Conservation (phyloP, 148 eudicot species). For the Rhododendron ovatum region DNA sequence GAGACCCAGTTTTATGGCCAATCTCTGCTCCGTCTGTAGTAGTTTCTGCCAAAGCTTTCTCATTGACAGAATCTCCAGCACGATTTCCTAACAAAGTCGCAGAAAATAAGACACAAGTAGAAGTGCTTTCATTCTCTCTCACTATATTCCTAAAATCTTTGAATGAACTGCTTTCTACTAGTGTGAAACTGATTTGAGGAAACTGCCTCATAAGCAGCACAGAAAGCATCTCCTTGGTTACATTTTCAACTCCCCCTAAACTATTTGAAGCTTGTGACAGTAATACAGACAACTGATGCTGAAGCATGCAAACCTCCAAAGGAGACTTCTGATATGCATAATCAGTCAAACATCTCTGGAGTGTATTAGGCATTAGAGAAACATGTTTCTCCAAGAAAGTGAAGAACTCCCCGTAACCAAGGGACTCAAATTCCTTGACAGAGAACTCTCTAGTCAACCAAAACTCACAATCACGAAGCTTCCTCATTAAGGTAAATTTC, state of each 20-base stretch:
- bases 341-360: conserved; percentile 37
- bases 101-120: conserved; percentile 60
- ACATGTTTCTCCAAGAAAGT: conserved; percentile 46
- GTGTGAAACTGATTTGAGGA: conserved; percentile 53
- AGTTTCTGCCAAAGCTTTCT: conserved; percentile 17
- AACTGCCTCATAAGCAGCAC: conserved; percentile 69
- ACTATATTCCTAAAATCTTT: conserved; percentile 27
- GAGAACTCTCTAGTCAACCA: conserved; percentile 73
- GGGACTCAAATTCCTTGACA: conserved; percentile 58
- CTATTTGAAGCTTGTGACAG: conserved; percentile 68
- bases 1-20: conserved; percentile 19
- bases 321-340: conserved; percentile 30
- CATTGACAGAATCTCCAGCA: conserved; percentile 23
- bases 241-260: conserved; percentile 45
- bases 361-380: conserved; percentile 42
- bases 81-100: conserved; percentile 46
- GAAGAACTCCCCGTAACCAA: conserved; percentile 79
- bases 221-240: conserved; percentile 48
- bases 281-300: conserved; percentile 54
- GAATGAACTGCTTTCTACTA: conserved; percentile 30
- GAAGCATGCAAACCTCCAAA: conserved; percentile 56
- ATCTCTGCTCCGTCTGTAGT: conserved; percentile 10
- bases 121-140: conserved; percentile 35
- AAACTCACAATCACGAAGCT: conserved; percentile 53
- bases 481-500: conserved; percentile 39